Evolutionary conservation across 2,329 filamentous ascomycete species (phyloP).

Genomic region (Pseudocercospora crystallina): DNA sequence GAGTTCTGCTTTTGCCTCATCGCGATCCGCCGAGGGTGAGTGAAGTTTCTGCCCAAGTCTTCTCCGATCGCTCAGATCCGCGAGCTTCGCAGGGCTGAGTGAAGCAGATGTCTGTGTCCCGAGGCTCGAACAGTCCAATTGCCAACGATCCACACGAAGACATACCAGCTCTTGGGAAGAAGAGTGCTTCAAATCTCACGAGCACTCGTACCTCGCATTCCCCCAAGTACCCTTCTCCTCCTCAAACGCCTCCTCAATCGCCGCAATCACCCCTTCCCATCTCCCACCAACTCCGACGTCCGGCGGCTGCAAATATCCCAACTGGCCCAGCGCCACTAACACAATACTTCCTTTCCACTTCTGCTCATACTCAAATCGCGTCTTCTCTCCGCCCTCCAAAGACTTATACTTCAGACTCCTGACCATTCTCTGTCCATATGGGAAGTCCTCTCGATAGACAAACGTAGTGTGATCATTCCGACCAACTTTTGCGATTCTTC

Average conservation of each 20-base stretch:
- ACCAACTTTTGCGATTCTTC: constrained; percentile 1
- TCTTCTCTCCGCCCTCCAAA: neutral
- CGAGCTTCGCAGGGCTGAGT: too few species aligned
- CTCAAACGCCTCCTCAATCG: constrained; percentile 11
- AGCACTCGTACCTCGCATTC: constrained; percentile 4
- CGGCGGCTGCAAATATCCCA: neutral
- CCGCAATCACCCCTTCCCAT: constrained; percentile 1
- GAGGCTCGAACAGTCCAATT: too few species aligned
- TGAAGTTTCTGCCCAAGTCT: too few species aligned
- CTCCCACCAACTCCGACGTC: neutral
- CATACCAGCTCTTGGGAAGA: too few species aligned
- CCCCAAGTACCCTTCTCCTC: constrained; percentile 41
- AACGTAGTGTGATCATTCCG: constrained; percentile 6
- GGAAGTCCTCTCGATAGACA: constrained; percentile 12
- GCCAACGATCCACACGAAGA: too few species aligned
- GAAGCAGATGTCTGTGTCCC: too few species aligned
- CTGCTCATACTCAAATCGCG: constrained; percentile 17
- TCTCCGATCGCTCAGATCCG: too few species aligned
- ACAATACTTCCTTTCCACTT: constrained; percentile 18
- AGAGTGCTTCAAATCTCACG: too few species aligned
- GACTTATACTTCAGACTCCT: constrained; percentile 5
- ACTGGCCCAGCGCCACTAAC: constrained; percentile 1
- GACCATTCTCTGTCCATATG: constrained; percentile 8
- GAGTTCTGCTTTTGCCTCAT: too few species aligned
- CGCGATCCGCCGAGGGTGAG: too few species aligned